phyloP scores from a whole-genome alignment of 106 monocot genomes.

The Dioscorea alata region DNA sequence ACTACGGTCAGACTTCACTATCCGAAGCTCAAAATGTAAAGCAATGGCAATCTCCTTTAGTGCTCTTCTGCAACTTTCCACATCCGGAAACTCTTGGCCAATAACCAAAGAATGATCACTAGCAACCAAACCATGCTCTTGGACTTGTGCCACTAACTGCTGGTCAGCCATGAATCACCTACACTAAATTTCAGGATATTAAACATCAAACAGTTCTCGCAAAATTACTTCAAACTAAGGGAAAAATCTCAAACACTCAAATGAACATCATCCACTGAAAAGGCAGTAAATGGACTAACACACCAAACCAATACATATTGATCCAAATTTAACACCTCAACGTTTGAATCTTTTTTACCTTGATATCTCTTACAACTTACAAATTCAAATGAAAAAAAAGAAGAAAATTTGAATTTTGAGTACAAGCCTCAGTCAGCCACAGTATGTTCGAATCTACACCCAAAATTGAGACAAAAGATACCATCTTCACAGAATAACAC shows the following conservation, averaged over 20 bases:
- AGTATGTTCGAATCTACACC: too few species aligned
- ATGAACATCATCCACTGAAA: too few species aligned
- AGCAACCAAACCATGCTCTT: constrained; percentile 28
- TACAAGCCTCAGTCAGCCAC: too few species aligned
- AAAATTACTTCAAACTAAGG: not conserved
- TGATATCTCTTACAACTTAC: too few species aligned
- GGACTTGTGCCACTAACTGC: constrained; percentile 1
- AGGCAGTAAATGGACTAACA: too few species aligned
- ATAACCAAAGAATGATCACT: constrained; percentile 46
- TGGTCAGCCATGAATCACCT: constrained; percentile 3
- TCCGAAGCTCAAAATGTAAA: constrained; percentile 89
- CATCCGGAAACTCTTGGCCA: constrained; percentile 87
- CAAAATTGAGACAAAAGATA: too few species aligned
- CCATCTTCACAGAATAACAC: too few species aligned
- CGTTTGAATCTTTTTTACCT: too few species aligned
- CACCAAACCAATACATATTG: too few species aligned
- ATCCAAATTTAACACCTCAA: too few species aligned
- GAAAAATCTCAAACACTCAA: not conserved
- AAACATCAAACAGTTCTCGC: not conserved
- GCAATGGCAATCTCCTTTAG: constrained; percentile 93
- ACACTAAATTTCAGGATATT: not conserved
- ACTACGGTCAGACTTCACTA: constrained; percentile 93
- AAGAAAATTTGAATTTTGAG: too few species aligned
- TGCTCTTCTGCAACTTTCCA: constrained; percentile 69
- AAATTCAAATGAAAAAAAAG: too few species aligned